A percentile compares a stretch with the other conserved stretches of the same genome.
phyloP scores from a whole-genome alignment of 306 rosid genomes.

The Abrus precatorius region DNA sequence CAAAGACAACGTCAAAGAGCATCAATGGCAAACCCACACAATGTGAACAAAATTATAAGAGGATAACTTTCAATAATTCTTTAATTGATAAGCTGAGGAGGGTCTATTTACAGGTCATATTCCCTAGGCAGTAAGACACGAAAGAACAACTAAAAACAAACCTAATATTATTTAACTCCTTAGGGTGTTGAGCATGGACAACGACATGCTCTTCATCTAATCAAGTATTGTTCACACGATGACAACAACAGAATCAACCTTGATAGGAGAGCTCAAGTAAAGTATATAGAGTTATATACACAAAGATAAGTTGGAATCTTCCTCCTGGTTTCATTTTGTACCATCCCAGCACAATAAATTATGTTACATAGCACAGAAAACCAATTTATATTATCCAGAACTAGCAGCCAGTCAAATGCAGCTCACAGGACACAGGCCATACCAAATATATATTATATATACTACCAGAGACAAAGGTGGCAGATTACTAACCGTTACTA shows the following conservation, averaged over 20 bases:
- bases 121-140: slow-evolving; percentile 17
- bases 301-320: background rate
- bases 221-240: background rate
- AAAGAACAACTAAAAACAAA: slow-evolving; percentile 11
- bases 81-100: slow-evolving; percentile 11
- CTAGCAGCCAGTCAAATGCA: slow-evolving; percentile 21
- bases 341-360: background rate
- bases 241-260: background rate
- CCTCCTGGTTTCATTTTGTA: slow-evolving; percentile 11
- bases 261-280: background rate
- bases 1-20: slow-evolving; percentile 11
- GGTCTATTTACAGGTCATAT: background rate
- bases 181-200: slow-evolving; percentile 13
- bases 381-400: slow-evolving; percentile 2
- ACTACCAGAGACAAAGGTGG: background rate
- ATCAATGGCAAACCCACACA: background rate
- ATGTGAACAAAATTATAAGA: slow-evolving; percentile 1
- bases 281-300: background rate
- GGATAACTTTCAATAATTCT: background rate
- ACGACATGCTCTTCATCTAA: slow-evolving; percentile 1
- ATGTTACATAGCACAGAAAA: background rate
- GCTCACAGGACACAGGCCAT: background rate
- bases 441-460: background rate
- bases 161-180: background rate
- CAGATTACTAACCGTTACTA: background rate